A percentile compares a stretch with the other conserved stretches of the same genome.
Conservation (phyloP, 2,329 filamentous ascomycete genomes). For the Penicillium sp. region DNA sequence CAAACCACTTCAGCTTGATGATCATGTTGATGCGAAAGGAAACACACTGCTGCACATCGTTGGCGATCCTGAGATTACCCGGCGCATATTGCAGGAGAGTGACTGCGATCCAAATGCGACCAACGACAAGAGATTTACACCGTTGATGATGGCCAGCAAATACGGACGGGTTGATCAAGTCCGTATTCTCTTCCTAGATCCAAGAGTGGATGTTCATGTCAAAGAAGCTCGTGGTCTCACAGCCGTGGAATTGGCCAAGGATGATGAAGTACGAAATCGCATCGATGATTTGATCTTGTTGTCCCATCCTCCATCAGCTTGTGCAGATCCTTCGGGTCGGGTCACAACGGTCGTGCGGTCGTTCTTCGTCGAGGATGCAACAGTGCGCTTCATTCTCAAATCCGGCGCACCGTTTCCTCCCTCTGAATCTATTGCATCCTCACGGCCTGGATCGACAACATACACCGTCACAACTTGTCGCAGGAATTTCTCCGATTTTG, state of each 20-base stretch:
- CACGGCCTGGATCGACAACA: constrained; percentile 61
- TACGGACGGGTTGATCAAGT: constrained; percentile 95
- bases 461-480: constrained; percentile 89
- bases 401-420: constrained; percentile 71
- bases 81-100: constrained; percentile 74
- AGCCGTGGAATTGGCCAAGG: constrained; percentile 93
- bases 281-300: constrained; percentile 93
- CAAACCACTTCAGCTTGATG: constrained; percentile 80
- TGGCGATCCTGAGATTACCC: constrained; percentile 75
- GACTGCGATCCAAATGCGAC: constrained; percentile 95
- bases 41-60: constrained; percentile 96
- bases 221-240: constrained; percentile 86
- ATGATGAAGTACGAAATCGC: constrained; percentile 93
- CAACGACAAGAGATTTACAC: constrained; percentile 92
- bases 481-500: constrained; percentile 83
- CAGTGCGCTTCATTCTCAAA: constrained; percentile 87
- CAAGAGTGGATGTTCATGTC: constrained; percentile 78
- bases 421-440: constrained; percentile 38
- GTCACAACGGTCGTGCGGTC: constrained; percentile 92
- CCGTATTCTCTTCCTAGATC: constrained; percentile 79
- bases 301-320: constrained; percentile 55
- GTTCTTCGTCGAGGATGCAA: constrained; percentile 96
- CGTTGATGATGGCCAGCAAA: constrained; percentile 97
- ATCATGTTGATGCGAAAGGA: constrained; percentile 88
- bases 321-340: constrained; percentile 68